Evolutionary conservation across 257 asterid genomes (phyloP).

Genomic region (Solanum corneliomulleri): DNA sequence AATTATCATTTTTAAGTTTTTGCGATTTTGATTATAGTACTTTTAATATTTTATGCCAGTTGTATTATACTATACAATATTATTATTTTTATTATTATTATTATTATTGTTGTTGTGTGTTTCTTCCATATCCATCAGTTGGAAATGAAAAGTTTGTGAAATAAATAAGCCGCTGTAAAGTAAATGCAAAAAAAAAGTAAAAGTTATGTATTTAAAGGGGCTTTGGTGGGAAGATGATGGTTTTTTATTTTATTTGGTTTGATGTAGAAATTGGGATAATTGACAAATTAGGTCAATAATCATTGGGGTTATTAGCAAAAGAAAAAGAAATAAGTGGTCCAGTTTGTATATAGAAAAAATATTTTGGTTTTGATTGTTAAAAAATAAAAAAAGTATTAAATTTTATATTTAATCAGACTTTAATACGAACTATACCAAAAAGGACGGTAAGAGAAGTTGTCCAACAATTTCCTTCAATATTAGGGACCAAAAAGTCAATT

Average conservation of each 20-base stretch:
- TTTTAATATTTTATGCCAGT: neutral
- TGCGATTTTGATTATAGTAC: neutral
- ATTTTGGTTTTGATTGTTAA: no score
- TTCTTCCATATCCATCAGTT: neutral
- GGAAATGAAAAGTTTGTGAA: neutral
- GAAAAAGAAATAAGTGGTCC: neutral
- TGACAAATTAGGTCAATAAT: neutral
- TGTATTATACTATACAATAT: neutral
- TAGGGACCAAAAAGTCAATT: no score
- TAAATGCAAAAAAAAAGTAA: neutral
- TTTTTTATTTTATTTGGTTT: neutral
- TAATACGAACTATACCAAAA: no score
- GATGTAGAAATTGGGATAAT: neutral
- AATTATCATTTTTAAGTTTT: neutral
- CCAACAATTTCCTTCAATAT: no score
- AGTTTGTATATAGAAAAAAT: no score
- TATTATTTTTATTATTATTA: neutral
- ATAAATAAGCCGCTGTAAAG: neutral
- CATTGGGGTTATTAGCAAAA: neutral
- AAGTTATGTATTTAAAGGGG: neutral
- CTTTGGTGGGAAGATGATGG: neutral
- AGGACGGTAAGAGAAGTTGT: no score
- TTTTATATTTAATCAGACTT: no score
- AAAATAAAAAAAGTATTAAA: fast-evolving
- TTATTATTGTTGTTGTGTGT: neutral